Base-by-base conservation (phyloP, 495 filamentous ascomycete species). In the Cenococcum geophilum region DNA sequence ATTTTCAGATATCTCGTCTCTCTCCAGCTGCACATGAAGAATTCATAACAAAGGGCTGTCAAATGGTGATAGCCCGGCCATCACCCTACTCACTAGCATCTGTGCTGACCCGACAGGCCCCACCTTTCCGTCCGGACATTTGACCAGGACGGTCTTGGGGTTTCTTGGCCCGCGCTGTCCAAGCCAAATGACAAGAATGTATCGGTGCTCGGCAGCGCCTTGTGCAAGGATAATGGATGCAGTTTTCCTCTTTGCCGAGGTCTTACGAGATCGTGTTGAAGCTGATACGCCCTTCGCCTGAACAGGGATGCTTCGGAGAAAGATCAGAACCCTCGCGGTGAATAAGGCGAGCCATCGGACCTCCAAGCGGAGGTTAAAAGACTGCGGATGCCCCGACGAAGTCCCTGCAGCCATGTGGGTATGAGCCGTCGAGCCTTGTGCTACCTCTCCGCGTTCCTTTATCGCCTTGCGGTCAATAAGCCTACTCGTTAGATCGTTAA, bases 261-360 rank as follows among this genome's bases (percentile, higher is more conserved):
- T 14, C 12, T 16, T 18, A 45, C 36, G 18, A 14, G 40, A 18
- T 18, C 18, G 40, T 18, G 12, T 2, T 16, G 40, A 18, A 4
- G 40, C 11, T 10, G 40, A 4, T 4, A 14, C 40, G 40, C 40
- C 40, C 11, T 45, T 45, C 11, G 40, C 40, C 40, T 45, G 40
- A 45, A 45, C 40, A 45, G 40, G 12, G 40, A 45, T 14, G 40
- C 18, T 14, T 45, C 12, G 40, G 40, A 16, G 40, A 45, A 45
- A 16, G 14, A 18, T 45, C 27, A 32, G 40, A 45, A 4, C 18
- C 1, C 11, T 45, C 40, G 11, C 40, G 40, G 40, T 45, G 40
- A 45, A 10, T 10, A 45, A 45, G 4, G 40, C 40, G 18, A 10
- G 53, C 63, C 55, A 66, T 62, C 59, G 63, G 63, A 43, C 48